Evolutionary conservation across 2,329 filamentous ascomycete species (phyloP), one percentile per base, ranked within the genome.

Genomic region (Drechmeria coniospora): DNA sequence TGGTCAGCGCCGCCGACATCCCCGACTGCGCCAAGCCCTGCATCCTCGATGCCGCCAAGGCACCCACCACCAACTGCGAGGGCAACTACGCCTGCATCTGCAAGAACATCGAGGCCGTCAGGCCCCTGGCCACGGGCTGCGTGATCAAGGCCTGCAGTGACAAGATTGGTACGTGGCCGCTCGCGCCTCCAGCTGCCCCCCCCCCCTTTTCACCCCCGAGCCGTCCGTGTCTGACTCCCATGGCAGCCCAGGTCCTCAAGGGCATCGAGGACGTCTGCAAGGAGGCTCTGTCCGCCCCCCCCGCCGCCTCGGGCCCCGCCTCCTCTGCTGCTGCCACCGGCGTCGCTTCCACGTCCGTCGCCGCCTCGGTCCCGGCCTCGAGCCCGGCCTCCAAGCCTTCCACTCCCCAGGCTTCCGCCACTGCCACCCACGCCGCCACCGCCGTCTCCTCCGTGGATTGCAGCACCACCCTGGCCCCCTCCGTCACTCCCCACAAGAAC

Each of bases 11-110:
- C 28, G 25, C 15, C 23, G 51, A 54, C 33, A 44, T 57, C 31
- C 56, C 56, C 39, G 27, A 33, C 31, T 59, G 56, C 39, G 53
- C 56, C 20, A 23, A 46, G n/a, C 28, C 44, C 21, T 58, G 55
- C 44, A 42, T 59, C 20, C 37, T 44, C 37, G 30, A 41, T 3
- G 44, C 50, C 32, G 41, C 54, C 38, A 28, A 26, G 19, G 34
- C 35, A 30, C 34, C 45, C 34, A 51, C 50, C 33, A 30, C 23
- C 25, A 59, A 55, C 42, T 25, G 33, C 9, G 35, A 26, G 19
- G 40, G 39, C 31, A 55, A 59, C 42, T 40, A 42, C 32, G 27
- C 37, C 23, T 59, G 56, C 32, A 35, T 53, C 39, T 48, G 51
- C 41, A 34, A 44, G 31, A 42, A 45, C 46, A 46, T 56, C 37